A percentile compares a stretch with the other conserved stretches of the same genome.
These are phyloP conservation scores for Lotmaria passim DNA, from an alignment of 208 protist genomes.

Conservation along the genomic window DNA sequence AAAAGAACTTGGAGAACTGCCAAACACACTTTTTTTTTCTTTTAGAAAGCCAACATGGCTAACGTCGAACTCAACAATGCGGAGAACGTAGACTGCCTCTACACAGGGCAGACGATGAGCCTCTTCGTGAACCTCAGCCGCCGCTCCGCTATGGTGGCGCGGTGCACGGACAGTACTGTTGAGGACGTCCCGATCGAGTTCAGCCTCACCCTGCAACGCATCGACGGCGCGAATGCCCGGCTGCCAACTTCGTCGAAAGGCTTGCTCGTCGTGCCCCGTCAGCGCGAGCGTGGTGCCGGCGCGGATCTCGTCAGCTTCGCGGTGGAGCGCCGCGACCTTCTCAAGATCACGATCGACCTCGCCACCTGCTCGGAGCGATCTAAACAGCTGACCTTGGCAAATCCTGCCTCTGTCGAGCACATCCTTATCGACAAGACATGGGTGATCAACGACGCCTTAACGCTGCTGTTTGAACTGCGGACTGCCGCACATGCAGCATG, in stretches of 20 bases:
- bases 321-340: slow-evolving; percentile 4
- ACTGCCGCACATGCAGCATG: slow-evolving; percentile 12
- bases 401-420: slow-evolving; percentile 2
- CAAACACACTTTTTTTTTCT: not conserved
- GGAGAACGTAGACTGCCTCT: slow-evolving; percentile 28
- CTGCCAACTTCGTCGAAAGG: not conserved
- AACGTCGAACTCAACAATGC: slow-evolving; percentile 18
- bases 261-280: not conserved
- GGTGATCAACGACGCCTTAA: slow-evolving; percentile 18
- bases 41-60: slow-evolving; percentile 6
- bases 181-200: slow-evolving; percentile 24
- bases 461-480: slow-evolving; percentile 15
- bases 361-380: not conserved
- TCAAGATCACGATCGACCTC: slow-evolving; percentile 22
- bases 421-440: slow-evolving; percentile 20
- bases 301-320: slow-evolving; percentile 22
- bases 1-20: not conserved
- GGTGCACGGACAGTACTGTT: slow-evolving; percentile 17
- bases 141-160: slow-evolving; percentile 2
- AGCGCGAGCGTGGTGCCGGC: slow-evolving; percentile 8
- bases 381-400: not conserved
- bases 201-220: slow-evolving; percentile 13
- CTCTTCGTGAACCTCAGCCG: slow-evolving; percentile 28
- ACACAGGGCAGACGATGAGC: slow-evolving; percentile 23
- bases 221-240: not conserved